These are phyloP conservation scores for Aquilaria sinensis DNA, from an alignment of 345 rosid genomes.

Conservation along the genomic window DNA sequence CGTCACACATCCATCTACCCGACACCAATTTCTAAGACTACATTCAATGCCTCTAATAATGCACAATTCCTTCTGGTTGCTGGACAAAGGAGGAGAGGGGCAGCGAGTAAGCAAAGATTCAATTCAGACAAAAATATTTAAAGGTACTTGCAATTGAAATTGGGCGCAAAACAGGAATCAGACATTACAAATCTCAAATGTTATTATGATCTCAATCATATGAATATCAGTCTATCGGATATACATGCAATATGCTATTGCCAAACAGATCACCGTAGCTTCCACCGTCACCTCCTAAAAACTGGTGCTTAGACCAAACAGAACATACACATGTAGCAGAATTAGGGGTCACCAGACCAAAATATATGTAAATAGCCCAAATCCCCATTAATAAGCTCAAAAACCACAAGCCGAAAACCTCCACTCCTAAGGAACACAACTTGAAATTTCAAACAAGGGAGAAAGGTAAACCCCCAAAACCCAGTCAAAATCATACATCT, in stretches of 20 bases:
- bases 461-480: conserved; percentile 18
- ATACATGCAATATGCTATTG: conserved; percentile 1
- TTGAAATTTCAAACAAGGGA: conserved; percentile 1
- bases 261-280: conserved; percentile 4
- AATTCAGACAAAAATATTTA: not conserved
- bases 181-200: not conserved
- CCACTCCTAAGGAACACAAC: conserved; percentile 5
- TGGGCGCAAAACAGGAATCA: not conserved
- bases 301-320: conserved; percentile 14
- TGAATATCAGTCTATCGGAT: conserved; percentile 7
- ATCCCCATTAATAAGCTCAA: conserved; percentile 15
- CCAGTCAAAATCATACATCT: conserved; percentile 34
- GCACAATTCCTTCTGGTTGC: conserved; percentile 1
- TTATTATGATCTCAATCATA: not conserved
- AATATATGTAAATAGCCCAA: conserved; percentile 25
- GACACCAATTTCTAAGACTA: not conserved
- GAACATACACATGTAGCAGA: conserved; percentile 8
- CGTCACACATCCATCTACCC: conserved; percentile 5
- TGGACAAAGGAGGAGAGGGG: not conserved
- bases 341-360: conserved; percentile 23
- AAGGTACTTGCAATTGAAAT: too few species aligned
- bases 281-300: conserved; percentile 19
- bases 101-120: not conserved
- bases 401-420: conserved; percentile 13
- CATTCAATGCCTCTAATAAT: conserved; percentile 6